Percentiles rank a stretch among this genome's conserved stretches.
phyloP scores from a whole-genome alignment of 2,329 filamentous ascomycete species.

The Pseudogymnoascus verrucosus region DNA sequence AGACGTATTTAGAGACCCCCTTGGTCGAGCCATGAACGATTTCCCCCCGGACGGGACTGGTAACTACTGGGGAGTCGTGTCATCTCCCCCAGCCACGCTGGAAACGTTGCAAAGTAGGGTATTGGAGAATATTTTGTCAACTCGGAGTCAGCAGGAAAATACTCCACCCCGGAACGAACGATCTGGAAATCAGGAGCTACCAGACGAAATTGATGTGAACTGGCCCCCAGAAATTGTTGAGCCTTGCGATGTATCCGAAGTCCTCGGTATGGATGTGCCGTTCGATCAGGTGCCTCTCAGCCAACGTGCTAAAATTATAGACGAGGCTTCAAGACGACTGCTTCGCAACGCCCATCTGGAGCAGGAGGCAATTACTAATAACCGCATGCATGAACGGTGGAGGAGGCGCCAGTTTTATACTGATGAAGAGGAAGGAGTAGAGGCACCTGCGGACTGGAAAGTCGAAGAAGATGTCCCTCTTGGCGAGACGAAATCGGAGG shows the following conservation, averaged over 20 bases:
- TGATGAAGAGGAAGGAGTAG: conserved; percentile 73
- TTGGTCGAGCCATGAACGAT: background rate
- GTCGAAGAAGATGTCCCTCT: conserved; percentile 48
- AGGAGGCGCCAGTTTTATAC: conserved; percentile 71
- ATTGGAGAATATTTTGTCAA: background rate
- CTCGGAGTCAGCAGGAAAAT: background rate
- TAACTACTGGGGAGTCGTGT: conserved; percentile 4
- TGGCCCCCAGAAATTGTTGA: background rate
- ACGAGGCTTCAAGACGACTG: background rate
- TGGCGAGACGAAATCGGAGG: background rate
- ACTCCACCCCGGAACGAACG: background rate
- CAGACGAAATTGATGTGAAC: background rate
- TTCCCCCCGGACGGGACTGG: background rate
- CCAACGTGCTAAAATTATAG: background rate
- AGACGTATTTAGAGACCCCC: background rate
- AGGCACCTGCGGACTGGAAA: conserved; percentile 55
- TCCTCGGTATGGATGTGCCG: background rate
- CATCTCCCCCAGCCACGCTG: background rate
- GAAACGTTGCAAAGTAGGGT: background rate
- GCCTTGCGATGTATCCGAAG: conserved; percentile 2
- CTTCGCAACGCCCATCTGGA: background rate
- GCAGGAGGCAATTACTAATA: background rate
- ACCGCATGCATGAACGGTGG: conserved; percentile 60
- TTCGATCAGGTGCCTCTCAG: background rate
- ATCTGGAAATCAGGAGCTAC: background rate